Percentiles rank a stretch among this genome's conserved stretches.
Conservation (phyloP, 768 basidiomycete species). For the Aureoboletus auriporus region DNA sequence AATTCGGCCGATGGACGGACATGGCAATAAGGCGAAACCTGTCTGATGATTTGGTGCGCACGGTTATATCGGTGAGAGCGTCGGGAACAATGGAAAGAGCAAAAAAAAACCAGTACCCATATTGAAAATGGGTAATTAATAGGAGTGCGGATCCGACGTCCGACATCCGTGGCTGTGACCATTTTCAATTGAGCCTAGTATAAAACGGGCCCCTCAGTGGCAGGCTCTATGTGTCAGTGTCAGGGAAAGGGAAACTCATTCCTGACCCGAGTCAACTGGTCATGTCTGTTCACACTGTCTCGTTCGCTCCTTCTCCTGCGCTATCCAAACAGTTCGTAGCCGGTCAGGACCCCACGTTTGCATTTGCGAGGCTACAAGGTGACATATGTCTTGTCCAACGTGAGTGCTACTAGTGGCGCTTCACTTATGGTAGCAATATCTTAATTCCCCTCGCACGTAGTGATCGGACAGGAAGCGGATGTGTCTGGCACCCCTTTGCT, state of each 20-base stretch:
- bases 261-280: neutral
- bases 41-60: neutral
- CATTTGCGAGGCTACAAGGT: constrained; percentile 26
- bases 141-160: neutral
- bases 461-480: constrained; percentile 14
- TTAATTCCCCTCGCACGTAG: neutral
- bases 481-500: constrained; percentile 11
- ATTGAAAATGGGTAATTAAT: neutral
- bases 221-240: no score
- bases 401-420: constrained; percentile 10
- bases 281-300: constrained; percentile 15
- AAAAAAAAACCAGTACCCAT: neutral
- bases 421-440: neutral
- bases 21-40: no score
- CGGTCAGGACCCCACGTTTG: constrained; percentile 31
- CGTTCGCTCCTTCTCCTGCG: constrained; percentile 20
- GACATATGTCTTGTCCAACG: constrained; percentile 29
- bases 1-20: no score
- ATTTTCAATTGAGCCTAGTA: neutral
- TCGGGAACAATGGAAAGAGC: neutral
- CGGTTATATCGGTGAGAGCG: neutral
- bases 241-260: no score
- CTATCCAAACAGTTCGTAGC: constrained; percentile 13
- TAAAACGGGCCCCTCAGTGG: neutral
- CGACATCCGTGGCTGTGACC: neutral